Evolutionary conservation across 345 rosid species (phyloP).

Genomic region (Raphanus raphanistrum): DNA sequence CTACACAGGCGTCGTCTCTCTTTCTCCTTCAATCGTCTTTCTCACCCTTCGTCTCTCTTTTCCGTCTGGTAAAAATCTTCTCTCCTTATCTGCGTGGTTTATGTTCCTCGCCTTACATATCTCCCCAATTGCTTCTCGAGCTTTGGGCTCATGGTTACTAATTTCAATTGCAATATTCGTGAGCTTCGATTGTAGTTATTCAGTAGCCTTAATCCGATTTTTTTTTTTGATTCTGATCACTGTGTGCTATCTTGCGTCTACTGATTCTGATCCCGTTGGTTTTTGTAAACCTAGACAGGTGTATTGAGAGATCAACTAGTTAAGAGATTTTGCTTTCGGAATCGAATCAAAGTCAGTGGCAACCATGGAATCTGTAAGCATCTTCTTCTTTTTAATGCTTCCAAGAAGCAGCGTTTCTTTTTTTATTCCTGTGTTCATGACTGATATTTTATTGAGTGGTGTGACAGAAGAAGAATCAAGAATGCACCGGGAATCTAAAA

Average conservation of each 20-base stretch:
- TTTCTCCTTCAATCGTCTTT: no score
- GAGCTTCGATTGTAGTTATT: no score
- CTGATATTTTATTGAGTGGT: not conserved
- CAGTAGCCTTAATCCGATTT: no score
- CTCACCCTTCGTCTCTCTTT: no score
- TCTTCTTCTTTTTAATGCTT: not conserved
- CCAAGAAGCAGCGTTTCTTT: not conserved
- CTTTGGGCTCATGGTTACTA: no score
- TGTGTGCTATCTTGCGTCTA: conserved; percentile 21
- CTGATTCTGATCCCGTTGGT: conserved; percentile 27
- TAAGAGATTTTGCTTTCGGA: conserved; percentile 43
- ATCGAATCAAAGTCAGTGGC: conserved; percentile 38
- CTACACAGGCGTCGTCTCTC: no score
- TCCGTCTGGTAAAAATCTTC: no score
- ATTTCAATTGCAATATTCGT: no score
- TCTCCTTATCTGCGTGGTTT: no score
- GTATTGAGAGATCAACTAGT: conserved; percentile 47
- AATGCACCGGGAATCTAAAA: conserved; percentile 61
- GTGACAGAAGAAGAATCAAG: conserved; percentile 48
- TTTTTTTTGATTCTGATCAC: not conserved
- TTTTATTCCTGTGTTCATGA: not conserved
- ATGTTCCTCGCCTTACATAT: no score
- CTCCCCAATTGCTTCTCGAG: no score
- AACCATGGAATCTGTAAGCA: conserved; percentile 67
- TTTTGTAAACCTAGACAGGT: conserved; percentile 70